Base-by-base conservation (phyloP, 768 basidiomycete genomes). In the Termitomyces sp. region DNA sequence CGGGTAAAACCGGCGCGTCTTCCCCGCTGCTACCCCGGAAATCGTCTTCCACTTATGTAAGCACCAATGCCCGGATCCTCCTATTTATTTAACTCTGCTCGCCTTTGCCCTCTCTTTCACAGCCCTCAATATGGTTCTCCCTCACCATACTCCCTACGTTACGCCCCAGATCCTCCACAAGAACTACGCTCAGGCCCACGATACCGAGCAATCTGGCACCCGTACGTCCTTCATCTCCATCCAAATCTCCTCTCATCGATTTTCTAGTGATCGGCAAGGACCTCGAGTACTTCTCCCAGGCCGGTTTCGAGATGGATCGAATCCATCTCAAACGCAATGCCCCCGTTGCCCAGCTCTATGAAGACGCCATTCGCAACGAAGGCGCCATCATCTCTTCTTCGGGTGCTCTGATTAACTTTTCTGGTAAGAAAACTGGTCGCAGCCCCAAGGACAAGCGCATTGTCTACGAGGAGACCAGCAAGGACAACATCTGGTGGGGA, bases 401-500 rank as follows among this genome's bases (percentile, higher is more conserved):
- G 6, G 97, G 97, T 50, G 94, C 97, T 18, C 78, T 99, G 65
- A 99, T 99, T 85, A 99, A 99, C 83, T 99, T 98, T 66, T 97
- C 94, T 10, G 97, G 97, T 25, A 98, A 98, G 82, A 99, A 99
- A 81, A 98, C 97, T 2, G 97, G 97, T 53, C 83, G 97, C 46
- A 89, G 86, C 63, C 97, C 97, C 51, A 99, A 98, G 71, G 97
- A 99, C 84, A 99, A 98, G 83, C 94, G 97, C 58, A 98, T 99
- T 67, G 97, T 99, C 66, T 98, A 80, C 69, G 97, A 99, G 72
- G 95, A 98, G 63, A 89, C 91, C 50, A 88, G 85, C 74, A 97
- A 94, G 74, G 94, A 98, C 68, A 85, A 98, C 59, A 89, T 99
- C 70, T 99, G 97, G 95, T 98, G 97, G 97, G 96, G 97, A 36